Evolutionary conservation across 495 filamentous ascomycete genomes (phyloP).

Genomic region (Talaromyces thailandensis): DNA sequence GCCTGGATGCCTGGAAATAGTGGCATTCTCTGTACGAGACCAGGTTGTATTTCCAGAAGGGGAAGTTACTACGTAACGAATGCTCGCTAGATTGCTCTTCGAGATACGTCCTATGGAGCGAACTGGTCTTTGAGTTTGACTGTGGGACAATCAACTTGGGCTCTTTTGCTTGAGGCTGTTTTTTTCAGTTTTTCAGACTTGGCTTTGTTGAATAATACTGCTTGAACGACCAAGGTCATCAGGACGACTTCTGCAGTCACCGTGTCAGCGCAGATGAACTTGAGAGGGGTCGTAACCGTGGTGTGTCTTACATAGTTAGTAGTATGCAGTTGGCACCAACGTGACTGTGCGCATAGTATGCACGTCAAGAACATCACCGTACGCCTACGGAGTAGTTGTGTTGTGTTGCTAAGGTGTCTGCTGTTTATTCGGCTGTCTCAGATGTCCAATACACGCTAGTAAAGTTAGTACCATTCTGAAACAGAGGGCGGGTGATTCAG

Average conservation of each 20-base stretch:
- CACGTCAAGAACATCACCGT: neutral
- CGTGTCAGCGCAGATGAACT: neutral
- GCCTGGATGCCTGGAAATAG: neutral
- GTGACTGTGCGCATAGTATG: neutral
- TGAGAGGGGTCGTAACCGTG: neutral
- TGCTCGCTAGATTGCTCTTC: neutral
- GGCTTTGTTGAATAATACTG: neutral
- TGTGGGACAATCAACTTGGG: neutral
- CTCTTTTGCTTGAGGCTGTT: neutral
- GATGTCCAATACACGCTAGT: neutral
- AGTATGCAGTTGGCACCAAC: neutral
- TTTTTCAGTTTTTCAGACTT: neutral
- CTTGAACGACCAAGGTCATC: neutral
- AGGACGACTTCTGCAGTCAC: neutral
- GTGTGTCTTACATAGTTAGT: too few relatives aligned
- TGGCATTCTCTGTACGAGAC: neutral
- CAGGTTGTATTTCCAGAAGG: neutral
- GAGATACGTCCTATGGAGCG: neutral
- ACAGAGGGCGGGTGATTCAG: conserved; percentile 26
- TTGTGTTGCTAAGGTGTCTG: neutral
- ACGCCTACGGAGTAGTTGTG: neutral
- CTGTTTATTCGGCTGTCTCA: neutral
- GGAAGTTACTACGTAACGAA: neutral
- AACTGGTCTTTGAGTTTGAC: neutral
- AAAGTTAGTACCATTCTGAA: conserved; percentile 15